Evolutionary conservation across 441 rosid species (phyloP), one percentile per base, ranked within the genome.

Genomic region (Kokia cookei): DNA sequence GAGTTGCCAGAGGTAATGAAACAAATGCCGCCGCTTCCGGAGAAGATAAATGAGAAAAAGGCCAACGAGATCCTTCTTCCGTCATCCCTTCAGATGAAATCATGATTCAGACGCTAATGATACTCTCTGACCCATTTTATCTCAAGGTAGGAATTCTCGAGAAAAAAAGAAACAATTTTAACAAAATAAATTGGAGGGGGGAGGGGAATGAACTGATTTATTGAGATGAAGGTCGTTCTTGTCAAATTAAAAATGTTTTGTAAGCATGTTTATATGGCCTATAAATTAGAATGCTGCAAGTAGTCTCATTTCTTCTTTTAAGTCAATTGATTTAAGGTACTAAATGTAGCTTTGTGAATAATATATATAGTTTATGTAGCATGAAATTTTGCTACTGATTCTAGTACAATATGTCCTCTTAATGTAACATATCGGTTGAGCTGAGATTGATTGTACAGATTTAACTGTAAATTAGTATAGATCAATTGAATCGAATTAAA

Each of bases 21-120:
- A 81, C 95, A 91, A 81, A 91, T 93, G 97, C 96, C 98, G 13
- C 93, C 91, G 6, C 93, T 91, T 78, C 95, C 94, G 0, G 90
- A 88, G 72, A 91, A 89, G 85, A 45, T 93, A 75, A 91, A 93
- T 7, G 98, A 91, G 19, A 93, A 93, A 75, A 84, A 90, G 42
- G 97, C 93, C 24, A 91, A 83, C 76, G 72, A 89, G 22, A 83
- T 91, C 79, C 94, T 88, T 65, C 90, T 87, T 61, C 84, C 75
- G 47, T 55, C 89, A 4, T 66, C 91, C 37, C 88, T 82, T 81
- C 84, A 79, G 76, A 80, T 79, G 82, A 85, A 84, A 78, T 73
- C 82, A 5, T 84, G 89, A 86, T 78, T 78, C 47, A 66, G 64
- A 8, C 45, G n/a, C 70, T 40, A 48, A 70, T 77, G 61, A 55